Base-by-base conservation (phyloP, 176 grass and related monocot species). In the Ampelocalamus luodianensis region DNA sequence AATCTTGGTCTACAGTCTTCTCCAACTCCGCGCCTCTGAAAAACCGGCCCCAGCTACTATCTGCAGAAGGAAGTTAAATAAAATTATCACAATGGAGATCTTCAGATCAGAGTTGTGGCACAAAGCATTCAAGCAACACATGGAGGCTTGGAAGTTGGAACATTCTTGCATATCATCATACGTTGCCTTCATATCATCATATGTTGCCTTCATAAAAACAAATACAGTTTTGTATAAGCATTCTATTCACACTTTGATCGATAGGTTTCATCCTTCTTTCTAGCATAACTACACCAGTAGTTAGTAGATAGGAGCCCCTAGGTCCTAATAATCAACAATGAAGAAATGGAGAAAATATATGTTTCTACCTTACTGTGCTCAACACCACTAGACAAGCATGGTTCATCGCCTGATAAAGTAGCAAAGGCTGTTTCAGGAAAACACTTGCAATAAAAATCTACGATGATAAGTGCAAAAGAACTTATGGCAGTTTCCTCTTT, bases 21-120 rank as follows among this genome's bases (percentile, higher is more conserved):
- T 94, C 93, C 79, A 99, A 90, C 67, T 99, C 97, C 0, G 97
- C 97, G 9, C 93, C 92, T 87, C 83, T 90, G 82, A 99, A 99
- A 50, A 96, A 96, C 10, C 86, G 91, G 16, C 97, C 97, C 97
- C 97, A 99, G 32, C 69, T 92, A 73, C 97, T 99, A 22, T 99
- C 97, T 99, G 68, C 60, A 76, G 13, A 85, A 68, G 45, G 9
- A 39, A 32, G 37, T 82, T 68, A 44, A 84, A 80, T 54, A 84
- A 40, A 85, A n/a, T 66, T 42, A 69, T 65, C 42, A 59, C 11
- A 18, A 77, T 59, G 49, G 32, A 70, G 24, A 76, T 64, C 6
- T 64, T 78, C 17, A 62, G 51, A 74, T 53, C 7, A 86, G 53
- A 75, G 40, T 56, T 81, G 32, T 81, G 50, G 24, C 44, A 82